These are phyloP conservation scores for Testicularia cyperi DNA, from an alignment of 1,284 basidiomycete species.

Conservation along the genomic window DNA sequence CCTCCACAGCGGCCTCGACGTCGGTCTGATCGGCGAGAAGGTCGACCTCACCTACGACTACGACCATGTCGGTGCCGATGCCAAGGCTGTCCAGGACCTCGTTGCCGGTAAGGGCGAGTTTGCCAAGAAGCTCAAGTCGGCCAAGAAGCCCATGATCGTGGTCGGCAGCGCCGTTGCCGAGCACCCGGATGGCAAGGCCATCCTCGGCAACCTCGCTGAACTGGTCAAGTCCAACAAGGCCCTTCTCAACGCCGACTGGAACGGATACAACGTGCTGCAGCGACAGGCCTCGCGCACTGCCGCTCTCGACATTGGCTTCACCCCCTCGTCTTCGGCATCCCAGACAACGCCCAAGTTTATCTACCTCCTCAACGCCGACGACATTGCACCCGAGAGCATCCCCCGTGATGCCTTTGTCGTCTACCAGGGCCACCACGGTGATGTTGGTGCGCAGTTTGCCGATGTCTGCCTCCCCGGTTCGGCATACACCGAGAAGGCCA, in stretches of 20 bases:
- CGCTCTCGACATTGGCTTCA: conserved; percentile 91
- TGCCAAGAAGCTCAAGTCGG: conserved; percentile 81
- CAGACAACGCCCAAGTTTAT: conserved; percentile 86
- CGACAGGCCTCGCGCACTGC: conserved; percentile 87
- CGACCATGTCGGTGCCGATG: conserved; percentile 80
- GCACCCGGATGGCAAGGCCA: conserved; percentile 79
- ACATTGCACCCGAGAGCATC: conserved; percentile 85
- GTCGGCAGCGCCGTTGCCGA: conserved; percentile 85
- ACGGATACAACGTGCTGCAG: conserved; percentile 90
- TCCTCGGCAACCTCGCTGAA: conserved; percentile 76
- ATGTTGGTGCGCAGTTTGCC: conserved; percentile 91
- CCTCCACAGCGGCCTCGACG: conserved; percentile 79
- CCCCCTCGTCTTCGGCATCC: conserved; percentile 76
- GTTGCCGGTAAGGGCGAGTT: conserved; percentile 74
- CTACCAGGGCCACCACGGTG: conserved; percentile 98
- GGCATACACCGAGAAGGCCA: conserved; percentile 94
- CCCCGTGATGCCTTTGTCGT: conserved; percentile 94
- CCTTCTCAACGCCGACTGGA: conserved; percentile 88
- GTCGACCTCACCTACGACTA: conserved; percentile 92
- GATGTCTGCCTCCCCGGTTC: conserved; percentile 91
- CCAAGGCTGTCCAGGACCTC: conserved; percentile 78
- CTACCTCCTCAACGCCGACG: conserved; percentile 95
- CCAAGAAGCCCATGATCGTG: conserved; percentile 91
- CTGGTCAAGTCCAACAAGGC: conserved; percentile 70
- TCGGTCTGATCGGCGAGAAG: conserved; percentile 86